Evolutionary conservation across 768 basidiomycete genomes (phyloP).

Genomic region (Lactifluus pinguis): DNA sequence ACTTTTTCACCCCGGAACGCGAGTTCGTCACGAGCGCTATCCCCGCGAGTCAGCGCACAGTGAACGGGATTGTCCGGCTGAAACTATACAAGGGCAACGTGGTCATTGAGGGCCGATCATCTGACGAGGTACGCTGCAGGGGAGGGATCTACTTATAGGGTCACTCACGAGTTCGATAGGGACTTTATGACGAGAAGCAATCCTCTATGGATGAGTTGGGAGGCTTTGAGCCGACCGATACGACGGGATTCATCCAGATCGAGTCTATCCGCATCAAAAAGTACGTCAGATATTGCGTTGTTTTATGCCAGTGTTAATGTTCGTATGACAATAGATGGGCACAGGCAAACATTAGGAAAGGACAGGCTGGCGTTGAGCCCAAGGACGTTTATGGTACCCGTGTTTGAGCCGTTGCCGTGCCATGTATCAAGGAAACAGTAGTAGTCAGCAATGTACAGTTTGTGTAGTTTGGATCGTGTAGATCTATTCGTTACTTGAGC

Average conservation of each 20-base stretch:
- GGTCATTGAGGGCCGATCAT: conserved; percentile 83
- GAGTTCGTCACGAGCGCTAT: conserved; percentile 90
- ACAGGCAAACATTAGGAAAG: conserved; percentile 76
- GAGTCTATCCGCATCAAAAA: conserved; percentile 98
- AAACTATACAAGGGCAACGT: conserved; percentile 97
- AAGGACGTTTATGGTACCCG: conserved; percentile 74
- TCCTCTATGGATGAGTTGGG: conserved; percentile 99
- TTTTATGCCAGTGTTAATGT: conserved; percentile 9
- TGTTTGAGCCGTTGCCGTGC: conserved; percentile 21
- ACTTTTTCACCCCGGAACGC: conserved; percentile 99
- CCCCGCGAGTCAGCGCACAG: conserved; percentile 90
- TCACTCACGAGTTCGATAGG: conserved; percentile 33
- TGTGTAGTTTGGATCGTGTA: neutral
- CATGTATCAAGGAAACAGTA: neutral
- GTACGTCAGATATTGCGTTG: conserved; percentile 36
- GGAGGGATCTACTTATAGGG: neutral
- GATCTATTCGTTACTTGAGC: neutral
- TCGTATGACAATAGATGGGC: conserved; percentile 53
- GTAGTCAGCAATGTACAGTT: neutral
- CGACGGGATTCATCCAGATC: conserved; percentile 93
- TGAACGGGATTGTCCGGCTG: conserved; percentile 86
- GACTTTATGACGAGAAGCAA: conserved; percentile 90
- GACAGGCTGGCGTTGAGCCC: conserved; percentile 67
- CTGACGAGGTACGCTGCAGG: conserved; percentile 55
- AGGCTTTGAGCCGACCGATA: conserved; percentile 94